Evolutionary conservation across 805 yeast genomes (phyloP).

Genomic region (Gaillardinia entomophila): DNA sequence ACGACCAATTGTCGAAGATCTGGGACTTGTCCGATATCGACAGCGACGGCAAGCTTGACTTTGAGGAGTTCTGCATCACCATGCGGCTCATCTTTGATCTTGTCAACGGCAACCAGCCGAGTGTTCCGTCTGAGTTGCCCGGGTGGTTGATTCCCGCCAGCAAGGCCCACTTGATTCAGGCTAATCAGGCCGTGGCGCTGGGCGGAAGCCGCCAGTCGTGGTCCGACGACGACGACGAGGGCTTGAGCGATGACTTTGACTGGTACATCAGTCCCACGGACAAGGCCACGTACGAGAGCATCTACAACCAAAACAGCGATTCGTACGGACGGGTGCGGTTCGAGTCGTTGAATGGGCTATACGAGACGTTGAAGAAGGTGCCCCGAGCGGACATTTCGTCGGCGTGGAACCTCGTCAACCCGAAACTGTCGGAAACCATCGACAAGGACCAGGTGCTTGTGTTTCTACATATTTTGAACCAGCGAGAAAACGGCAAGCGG

Average conservation of each 20-base stretch:
- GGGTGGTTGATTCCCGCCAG: slow-evolving; percentile 90
- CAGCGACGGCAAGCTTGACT: slow-evolving; percentile 84
- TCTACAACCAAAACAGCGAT: slow-evolving; percentile 72
- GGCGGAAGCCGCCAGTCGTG: slow-evolving; percentile 18
- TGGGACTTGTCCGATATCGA: slow-evolving; percentile 96
- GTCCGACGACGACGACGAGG: slow-evolving; percentile 58
- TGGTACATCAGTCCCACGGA: slow-evolving; percentile 97
- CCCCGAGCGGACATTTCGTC: slow-evolving; percentile 81
- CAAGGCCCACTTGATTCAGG: slow-evolving; percentile 79
- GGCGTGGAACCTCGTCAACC: slow-evolving; percentile 95
- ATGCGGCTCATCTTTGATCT: slow-evolving; percentile 92
- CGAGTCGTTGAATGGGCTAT: slow-evolving; percentile 63
- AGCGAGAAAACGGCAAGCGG: slow-evolving; percentile 76
- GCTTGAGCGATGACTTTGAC: slow-evolving; percentile 66
- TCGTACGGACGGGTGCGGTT: slow-evolving; percentile 74
- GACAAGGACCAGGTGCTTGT: slow-evolving; percentile 91
- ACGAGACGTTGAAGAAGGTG: slow-evolving; percentile 60
- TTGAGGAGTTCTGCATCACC: slow-evolving; percentile 96
- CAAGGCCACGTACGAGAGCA: slow-evolving; percentile 66
- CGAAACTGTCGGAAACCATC: slow-evolving; percentile 78
- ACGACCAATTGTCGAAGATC: slow-evolving; percentile 69
- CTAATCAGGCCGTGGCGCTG: slow-evolving; percentile 58
- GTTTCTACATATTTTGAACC: slow-evolving; percentile 85
- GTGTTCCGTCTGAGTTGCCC: slow-evolving; percentile 71
- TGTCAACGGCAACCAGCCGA: slow-evolving; percentile 59